Evolutionary conservation across 2,329 filamentous ascomycete genomes (phyloP).

Genomic region (Pyrenochaeta sp.): DNA sequence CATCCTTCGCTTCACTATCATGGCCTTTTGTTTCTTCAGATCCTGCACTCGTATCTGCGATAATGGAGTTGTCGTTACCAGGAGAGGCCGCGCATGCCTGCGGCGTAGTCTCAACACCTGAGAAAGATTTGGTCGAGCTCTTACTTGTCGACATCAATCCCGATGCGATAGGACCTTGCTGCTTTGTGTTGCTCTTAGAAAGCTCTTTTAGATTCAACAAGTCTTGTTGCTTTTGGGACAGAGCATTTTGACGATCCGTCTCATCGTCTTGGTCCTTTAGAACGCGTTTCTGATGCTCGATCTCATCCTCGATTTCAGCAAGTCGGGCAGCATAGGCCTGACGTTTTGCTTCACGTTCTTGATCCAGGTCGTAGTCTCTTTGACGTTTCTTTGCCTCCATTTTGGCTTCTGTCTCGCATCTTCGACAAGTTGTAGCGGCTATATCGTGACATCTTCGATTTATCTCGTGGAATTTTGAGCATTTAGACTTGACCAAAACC

Average conservation of each 20-base stretch:
- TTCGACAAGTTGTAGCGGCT: slow-evolving; percentile 52
- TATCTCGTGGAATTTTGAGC: slow-evolving; percentile 60
- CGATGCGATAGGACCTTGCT: too few species aligned
- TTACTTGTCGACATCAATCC: too few species aligned
- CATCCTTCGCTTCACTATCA: slow-evolving; percentile 50
- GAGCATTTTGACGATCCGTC: slow-evolving; percentile 51
- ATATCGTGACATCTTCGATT: slow-evolving; percentile 57
- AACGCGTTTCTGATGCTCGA: slow-evolving; percentile 56
- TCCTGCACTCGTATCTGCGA: too few species aligned
- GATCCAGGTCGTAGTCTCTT: slow-evolving; percentile 61
- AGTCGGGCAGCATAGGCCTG: slow-evolving; percentile 56
- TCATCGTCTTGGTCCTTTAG: slow-evolving; percentile 56
- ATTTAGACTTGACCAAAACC: slow-evolving; percentile 55
- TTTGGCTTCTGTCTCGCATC: slow-evolving; percentile 61
- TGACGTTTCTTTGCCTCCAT: slow-evolving; percentile 53
- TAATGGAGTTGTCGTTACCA: background rate
- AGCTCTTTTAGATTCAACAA: slow-evolving; percentile 53
- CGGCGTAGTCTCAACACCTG: background rate
- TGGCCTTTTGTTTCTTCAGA: too few species aligned
- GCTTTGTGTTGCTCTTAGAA: too few species aligned
- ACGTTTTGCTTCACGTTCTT: slow-evolving; percentile 55
- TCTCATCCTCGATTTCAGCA: slow-evolving; percentile 61
- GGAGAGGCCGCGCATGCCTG: background rate
- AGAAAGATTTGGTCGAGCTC: too few species aligned
- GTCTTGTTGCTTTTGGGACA: slow-evolving; percentile 58